Percentiles rank a stretch among this genome's conserved stretches.
Evolutionary conservation across 2,329 filamentous ascomycete genomes (phyloP).

Genomic region (Xylaria sp.): DNA sequence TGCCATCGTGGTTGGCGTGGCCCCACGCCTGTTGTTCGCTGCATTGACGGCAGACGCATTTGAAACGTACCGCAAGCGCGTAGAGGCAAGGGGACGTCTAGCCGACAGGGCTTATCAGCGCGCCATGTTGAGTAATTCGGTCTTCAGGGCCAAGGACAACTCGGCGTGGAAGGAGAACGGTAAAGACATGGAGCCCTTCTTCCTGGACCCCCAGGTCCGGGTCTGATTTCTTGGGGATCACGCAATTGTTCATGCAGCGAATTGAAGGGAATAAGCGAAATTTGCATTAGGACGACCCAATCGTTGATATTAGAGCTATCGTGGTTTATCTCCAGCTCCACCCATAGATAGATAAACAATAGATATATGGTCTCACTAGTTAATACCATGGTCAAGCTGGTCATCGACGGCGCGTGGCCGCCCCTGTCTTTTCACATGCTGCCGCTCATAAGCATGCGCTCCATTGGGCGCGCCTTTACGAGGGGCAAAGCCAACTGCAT

Average conservation of each 20-base stretch:
- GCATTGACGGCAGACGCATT: conserved; percentile 86
- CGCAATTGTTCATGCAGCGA: conserved; percentile 13
- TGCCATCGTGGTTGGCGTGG: conserved; percentile 93
- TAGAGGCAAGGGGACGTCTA: conserved; percentile 27
- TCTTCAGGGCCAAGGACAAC: conserved; percentile 36
- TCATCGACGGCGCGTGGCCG: background rate
- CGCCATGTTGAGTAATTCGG: conserved; percentile 33
- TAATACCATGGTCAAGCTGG: background rate
- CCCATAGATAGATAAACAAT: background rate
- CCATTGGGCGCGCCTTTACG: background rate
- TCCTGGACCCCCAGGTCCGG: conserved; percentile 29
- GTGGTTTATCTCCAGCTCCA: conserved; percentile 12
- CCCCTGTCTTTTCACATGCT: background rate
- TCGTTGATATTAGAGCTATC: conserved; percentile 24
- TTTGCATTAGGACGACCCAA: conserved; percentile 16
- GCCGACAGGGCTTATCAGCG: conserved; percentile 31
- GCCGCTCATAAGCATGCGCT: background rate
- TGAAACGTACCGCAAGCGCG: conserved; percentile 68
- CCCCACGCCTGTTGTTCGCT: conserved; percentile 91
- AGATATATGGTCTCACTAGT: background rate
- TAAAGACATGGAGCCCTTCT: conserved; percentile 10
- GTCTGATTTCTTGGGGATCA: conserved; percentile 24
- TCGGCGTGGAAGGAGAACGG: conserved; percentile 30
- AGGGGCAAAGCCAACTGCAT: background rate
- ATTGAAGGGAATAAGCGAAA: background rate